Percentiles rank a stretch among this genome's conserved stretches.
Evolutionary conservation across 208 protist species (phyloP).

Genomic region (Naegleria lovaniensis): DNA sequence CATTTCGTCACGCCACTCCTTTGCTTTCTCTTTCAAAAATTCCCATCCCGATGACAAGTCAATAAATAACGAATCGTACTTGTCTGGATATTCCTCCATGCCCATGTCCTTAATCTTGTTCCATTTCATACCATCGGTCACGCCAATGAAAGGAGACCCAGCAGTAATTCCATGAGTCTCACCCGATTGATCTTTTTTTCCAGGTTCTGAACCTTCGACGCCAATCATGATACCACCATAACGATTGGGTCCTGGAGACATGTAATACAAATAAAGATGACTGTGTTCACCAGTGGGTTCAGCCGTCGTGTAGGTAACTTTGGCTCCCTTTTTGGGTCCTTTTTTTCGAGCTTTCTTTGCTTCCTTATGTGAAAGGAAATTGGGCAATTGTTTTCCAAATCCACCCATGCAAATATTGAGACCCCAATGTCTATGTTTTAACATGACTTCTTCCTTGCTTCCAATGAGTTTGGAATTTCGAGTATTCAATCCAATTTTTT

Average conservation of each 20-base stretch:
- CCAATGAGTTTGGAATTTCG: not conserved
- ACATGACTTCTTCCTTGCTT: not conserved
- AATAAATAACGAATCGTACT: constrained; percentile 7
- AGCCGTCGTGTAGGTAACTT: not conserved
- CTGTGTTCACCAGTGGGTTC: not conserved
- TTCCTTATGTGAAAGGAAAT: not conserved
- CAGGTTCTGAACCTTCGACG: not conserved
- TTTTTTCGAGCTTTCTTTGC: not conserved
- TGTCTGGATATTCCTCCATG: not conserved
- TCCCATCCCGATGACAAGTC: not conserved
- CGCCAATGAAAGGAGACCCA: not conserved
- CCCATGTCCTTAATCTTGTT: constrained; percentile 18
- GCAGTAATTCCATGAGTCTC: not conserved
- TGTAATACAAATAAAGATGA: constrained; percentile 10
- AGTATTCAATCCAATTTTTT: not conserved
- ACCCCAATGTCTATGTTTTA: constrained; percentile 17
- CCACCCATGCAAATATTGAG: not conserved
- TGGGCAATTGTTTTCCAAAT: not conserved
- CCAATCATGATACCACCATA: constrained; percentile 21
- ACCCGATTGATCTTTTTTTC: not conserved
- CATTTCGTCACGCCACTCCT: not conserved
- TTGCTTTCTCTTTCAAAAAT: not conserved
- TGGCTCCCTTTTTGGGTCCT: not conserved
- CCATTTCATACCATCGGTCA: not conserved
- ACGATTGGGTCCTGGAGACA: not conserved